These are phyloP conservation scores for Kuraishia floccosa DNA, from an alignment of 805 yeast genomes.

Conservation along the genomic window DNA sequence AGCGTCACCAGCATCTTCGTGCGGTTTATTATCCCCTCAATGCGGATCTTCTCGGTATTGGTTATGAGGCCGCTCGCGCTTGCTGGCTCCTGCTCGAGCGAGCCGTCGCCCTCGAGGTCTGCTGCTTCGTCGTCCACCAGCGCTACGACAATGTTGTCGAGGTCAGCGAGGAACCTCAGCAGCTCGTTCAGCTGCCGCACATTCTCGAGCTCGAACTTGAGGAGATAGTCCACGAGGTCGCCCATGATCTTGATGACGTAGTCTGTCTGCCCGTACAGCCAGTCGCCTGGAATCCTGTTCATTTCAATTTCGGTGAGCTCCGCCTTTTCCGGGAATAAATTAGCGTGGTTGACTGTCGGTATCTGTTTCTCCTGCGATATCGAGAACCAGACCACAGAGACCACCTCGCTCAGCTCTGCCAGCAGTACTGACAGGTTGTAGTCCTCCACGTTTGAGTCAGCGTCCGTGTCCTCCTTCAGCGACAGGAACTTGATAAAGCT, in stretches of 20 bases:
- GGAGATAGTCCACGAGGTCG: slow-evolving; percentile 51
- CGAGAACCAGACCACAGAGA: slow-evolving; percentile 55
- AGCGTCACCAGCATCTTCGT: slow-evolving; percentile 15
- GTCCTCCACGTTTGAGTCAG: slow-evolving; percentile 6
- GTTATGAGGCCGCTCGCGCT: slow-evolving; percentile 8
- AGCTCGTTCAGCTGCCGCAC: slow-evolving; percentile 12
- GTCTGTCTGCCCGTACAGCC: slow-evolving; percentile 47
- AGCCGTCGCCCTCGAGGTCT: slow-evolving; percentile 3
- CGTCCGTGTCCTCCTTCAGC: slow-evolving; percentile 15
- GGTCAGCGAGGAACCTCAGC: slow-evolving; percentile 11
- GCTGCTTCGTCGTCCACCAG: slow-evolving; percentile 13
- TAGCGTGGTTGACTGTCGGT: slow-evolving; percentile 15
- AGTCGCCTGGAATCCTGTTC: slow-evolving; percentile 7
- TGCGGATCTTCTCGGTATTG: slow-evolving; percentile 21
- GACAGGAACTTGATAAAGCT: slow-evolving; percentile 29
- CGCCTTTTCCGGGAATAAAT: slow-evolving; percentile 3
- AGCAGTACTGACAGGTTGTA: slow-evolving; percentile 21
- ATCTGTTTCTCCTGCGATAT: slow-evolving; percentile 21
- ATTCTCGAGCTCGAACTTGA: slow-evolving; percentile 19
- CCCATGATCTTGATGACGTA: slow-evolving; percentile 55
- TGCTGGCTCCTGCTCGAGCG: neutral
- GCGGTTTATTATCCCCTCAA: slow-evolving; percentile 17
- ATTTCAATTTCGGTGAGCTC: neutral
- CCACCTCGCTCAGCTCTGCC: slow-evolving; percentile 31
- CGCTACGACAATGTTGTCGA: slow-evolving; percentile 18